phyloP scores from a whole-genome alignment of 2,329 filamentous ascomycete genomes.

The Beauveria asiatica region DNA sequence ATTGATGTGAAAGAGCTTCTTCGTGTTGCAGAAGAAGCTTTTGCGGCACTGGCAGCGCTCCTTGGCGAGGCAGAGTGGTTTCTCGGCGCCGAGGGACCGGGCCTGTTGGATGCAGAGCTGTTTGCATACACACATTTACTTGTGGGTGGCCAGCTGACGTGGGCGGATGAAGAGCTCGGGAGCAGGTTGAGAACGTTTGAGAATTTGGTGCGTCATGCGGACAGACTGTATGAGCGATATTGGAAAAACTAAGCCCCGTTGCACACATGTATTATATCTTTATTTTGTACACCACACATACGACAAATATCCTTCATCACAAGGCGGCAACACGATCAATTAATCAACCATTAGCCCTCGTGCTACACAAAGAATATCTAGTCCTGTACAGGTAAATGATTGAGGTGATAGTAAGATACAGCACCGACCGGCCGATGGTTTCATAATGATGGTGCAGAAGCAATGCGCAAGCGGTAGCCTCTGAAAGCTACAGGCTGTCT shows the following conservation, averaged over 20 bases:
- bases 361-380: neutral
- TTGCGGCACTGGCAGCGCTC: conserved; percentile 36
- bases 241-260: neutral
- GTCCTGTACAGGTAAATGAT: neutral
- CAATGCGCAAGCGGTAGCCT: neutral
- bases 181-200: conserved; percentile 47
- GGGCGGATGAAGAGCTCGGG: conserved; percentile 54
- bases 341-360: neutral
- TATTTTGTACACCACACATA: neutral
- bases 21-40: conserved; percentile 34
- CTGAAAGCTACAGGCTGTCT: neutral
- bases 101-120: conserved; percentile 77
- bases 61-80: conserved; percentile 38
- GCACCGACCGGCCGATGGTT: neutral
- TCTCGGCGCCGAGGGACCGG: conserved; percentile 45
- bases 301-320: neutral
- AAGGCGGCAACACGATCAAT: neutral
- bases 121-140: conserved; percentile 86
- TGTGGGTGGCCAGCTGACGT: conserved; percentile 53
- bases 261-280: neutral
- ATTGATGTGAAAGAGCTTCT: conserved; percentile 32
- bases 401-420: neutral
- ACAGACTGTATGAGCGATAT: conserved; percentile 28
- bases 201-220: conserved; percentile 48
- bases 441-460: neutral